Conservation (phyloP, 495 filamentous ascomycete species). For the Neurospora intermedia region DNA sequence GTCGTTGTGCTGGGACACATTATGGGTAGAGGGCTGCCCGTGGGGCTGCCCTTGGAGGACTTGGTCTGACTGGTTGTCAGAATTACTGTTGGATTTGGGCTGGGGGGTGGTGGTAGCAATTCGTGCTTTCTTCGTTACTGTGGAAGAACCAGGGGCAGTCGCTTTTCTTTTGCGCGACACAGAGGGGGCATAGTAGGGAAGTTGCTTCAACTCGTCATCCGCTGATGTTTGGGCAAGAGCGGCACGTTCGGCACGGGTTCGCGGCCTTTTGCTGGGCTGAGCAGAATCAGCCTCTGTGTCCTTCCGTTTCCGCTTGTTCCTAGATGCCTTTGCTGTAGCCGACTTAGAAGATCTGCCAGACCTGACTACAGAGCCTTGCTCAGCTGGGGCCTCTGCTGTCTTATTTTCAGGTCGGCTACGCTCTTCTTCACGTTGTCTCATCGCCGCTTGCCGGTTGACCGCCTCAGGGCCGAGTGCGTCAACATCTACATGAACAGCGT, state of each 20-base stretch:
- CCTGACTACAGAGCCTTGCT: neutral
- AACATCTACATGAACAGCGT: conserved; percentile 3
- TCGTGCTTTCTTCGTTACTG: neutral
- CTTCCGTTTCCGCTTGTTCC: neutral
- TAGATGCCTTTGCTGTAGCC: neutral
- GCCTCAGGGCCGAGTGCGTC: neutral
- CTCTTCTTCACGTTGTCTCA: neutral
- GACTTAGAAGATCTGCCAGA: neutral
- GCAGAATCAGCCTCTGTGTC: neutral
- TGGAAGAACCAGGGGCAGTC: neutral
- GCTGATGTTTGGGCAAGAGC: neutral
- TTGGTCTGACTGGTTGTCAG: neutral
- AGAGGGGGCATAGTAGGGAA: neutral
- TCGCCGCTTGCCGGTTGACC: neutral
- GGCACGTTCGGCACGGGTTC: neutral
- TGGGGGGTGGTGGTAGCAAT: neutral
- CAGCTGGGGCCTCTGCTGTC: neutral
- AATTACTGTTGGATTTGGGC: neutral
- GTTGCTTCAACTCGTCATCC: neutral
- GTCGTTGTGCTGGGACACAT: neutral
- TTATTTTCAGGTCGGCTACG: neutral
- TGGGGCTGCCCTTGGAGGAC: neutral
- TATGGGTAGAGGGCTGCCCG: neutral
- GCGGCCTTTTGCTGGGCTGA: neutral
- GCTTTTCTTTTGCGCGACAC: neutral